Evolutionary conservation across 139 green algal genomes (phyloP).

Genomic region (Chlorella vulgaris): DNA sequence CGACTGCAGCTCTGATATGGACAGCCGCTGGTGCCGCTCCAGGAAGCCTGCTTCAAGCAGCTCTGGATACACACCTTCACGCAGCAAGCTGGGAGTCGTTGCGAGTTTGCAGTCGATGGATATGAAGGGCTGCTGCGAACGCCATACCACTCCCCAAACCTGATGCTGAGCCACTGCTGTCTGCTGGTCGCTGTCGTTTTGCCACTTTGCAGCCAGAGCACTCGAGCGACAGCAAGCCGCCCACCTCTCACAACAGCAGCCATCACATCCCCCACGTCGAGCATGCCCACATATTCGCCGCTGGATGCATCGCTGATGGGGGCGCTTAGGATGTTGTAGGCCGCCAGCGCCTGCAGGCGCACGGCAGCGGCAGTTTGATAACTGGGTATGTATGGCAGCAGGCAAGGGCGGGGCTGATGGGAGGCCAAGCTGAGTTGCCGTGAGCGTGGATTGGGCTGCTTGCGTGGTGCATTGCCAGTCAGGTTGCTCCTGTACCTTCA

Average conservation of each 20-base stretch:
- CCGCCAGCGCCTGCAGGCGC: conserved; percentile 29
- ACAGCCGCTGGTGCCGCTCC: conserved; percentile 37
- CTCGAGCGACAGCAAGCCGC: neutral
- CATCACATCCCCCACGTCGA: conserved; percentile 34
- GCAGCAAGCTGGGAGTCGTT: neutral
- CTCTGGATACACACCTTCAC: conserved; percentile 38
- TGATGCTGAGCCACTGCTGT: neutral
- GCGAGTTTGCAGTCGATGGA: too few relatives aligned
- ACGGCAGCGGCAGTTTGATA: neutral
- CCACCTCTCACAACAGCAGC: conserved; percentile 26
- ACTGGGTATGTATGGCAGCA: neutral
- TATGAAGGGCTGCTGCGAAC: too few relatives aligned
- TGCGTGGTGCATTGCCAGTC: too few relatives aligned
- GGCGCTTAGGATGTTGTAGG: conserved; percentile 36
- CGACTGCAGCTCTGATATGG: conserved; percentile 41
- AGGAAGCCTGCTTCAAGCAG: conserved; percentile 34
- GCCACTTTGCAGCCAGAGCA: neutral
- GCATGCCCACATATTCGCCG: conserved; percentile 41
- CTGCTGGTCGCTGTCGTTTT: too few relatives aligned
- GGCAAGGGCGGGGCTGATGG: too few relatives aligned
- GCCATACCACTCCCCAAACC: too few relatives aligned
- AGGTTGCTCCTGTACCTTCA: conserved; percentile 4
- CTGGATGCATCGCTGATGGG: conserved; percentile 32
- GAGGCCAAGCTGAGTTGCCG: too few relatives aligned
- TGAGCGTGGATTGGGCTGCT: too few relatives aligned